A percentile compares a stretch with the other conserved stretches of the same genome.
These are phyloP conservation scores for Mrakia blollopis DNA, from an alignment of 768 basidiomycete species.

Conservation along the genomic window DNA sequence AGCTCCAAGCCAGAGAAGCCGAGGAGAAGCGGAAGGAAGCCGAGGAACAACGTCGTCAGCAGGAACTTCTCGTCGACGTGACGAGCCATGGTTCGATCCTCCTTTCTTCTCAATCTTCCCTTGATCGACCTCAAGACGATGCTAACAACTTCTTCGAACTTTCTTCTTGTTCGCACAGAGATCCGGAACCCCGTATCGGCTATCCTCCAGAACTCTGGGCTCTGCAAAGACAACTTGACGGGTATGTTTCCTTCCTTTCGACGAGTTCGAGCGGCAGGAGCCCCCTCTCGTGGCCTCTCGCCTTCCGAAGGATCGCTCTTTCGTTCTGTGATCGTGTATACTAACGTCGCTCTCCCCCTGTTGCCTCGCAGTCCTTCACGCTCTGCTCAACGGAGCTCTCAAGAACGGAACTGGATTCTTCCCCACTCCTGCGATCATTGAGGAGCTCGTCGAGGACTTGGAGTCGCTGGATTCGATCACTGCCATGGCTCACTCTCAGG, in stretches of 20 bases:
- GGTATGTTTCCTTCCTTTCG: not conserved
- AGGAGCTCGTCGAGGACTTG: slow-evolving; percentile 40
- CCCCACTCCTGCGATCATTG: slow-evolving; percentile 29
- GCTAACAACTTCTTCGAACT: no score
- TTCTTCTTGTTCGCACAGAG: slow-evolving; percentile 16
- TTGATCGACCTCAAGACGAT: no score
- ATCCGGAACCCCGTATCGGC: slow-evolving; percentile 40
- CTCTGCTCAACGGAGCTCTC: not conserved
- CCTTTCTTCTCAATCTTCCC: no score
- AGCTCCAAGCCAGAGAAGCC: slow-evolving; percentile 38
- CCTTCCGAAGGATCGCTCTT: no score
- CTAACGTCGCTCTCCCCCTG: not conserved
- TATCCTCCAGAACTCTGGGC: slow-evolving; percentile 35
- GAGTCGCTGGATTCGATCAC: slow-evolving; percentile 47
- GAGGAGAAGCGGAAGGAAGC: slow-evolving; percentile 39
- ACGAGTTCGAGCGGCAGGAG: no score
- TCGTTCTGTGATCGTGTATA: no score
- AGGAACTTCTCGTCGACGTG: slow-evolving; percentile 48
- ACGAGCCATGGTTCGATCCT: slow-evolving; percentile 36
- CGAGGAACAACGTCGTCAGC: slow-evolving; percentile 41
- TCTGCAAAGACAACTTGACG: slow-evolving; percentile 22
- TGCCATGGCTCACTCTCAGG: slow-evolving; percentile 45
- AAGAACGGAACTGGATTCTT: slow-evolving; percentile 17
- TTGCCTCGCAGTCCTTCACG: not conserved
- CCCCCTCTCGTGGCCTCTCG: no score